Evolutionary conservation across 148 eudicot species (phyloP).

Genomic region (Diospyros lotus): DNA sequence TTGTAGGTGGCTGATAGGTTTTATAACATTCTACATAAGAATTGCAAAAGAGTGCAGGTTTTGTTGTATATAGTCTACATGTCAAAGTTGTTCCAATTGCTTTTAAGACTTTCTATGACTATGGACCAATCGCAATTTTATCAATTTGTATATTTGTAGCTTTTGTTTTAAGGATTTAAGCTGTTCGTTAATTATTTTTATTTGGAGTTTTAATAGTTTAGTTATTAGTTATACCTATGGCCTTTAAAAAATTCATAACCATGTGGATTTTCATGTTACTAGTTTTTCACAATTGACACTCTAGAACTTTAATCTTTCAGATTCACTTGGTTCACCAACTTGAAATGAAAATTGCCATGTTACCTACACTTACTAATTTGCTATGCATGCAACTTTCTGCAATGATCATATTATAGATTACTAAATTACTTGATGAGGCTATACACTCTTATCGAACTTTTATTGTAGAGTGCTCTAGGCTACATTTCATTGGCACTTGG

Average conservation of each 20-base stretch:
- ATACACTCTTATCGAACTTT: background rate
- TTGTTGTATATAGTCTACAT: background rate
- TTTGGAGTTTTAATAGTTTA: background rate
- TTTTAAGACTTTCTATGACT: background rate
- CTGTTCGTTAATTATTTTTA: background rate
- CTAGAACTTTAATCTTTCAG: no score
- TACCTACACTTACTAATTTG: slow-evolving; percentile 1
- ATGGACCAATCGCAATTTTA: background rate
- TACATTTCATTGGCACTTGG: slow-evolving; percentile 98
- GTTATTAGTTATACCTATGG: background rate
- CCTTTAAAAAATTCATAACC: no score
- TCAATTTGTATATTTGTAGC: background rate
- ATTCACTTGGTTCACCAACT: no score
- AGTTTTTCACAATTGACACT: background rate
- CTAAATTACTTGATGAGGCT: background rate
- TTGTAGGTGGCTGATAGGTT: no score
- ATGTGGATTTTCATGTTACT: background rate
- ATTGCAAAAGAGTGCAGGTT: no score
- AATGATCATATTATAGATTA: background rate
- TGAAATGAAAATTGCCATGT: background rate
- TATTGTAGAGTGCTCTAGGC: slow-evolving; percentile 69
- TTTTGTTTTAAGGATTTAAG: no score
- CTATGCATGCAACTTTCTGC: background rate
- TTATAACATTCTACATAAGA: no score
- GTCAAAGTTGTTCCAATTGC: background rate